These are phyloP conservation scores for Jaenimonas drosophilae DNA, from an alignment of 208 protist genomes.

Conservation along the genomic window DNA sequence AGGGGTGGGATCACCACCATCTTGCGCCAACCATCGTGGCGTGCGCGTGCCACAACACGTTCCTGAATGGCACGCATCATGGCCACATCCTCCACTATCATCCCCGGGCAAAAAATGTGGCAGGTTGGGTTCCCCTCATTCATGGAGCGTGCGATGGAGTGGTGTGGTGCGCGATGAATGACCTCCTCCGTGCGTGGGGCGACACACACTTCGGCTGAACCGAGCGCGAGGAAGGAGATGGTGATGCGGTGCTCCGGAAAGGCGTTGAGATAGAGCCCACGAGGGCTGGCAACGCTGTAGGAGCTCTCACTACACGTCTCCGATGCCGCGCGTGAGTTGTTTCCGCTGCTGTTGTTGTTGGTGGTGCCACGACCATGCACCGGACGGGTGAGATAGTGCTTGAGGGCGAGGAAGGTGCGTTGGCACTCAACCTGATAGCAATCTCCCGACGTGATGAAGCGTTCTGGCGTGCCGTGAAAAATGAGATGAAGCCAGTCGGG, in stretches of 20 bases:
- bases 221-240: conserved; percentile 7
- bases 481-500: conserved; percentile 26
- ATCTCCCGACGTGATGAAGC: conserved; percentile 11
- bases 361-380: neutral
- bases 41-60: neutral
- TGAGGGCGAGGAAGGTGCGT: conserved; percentile 19
- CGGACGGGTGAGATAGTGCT: conserved; percentile 5
- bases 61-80: neutral
- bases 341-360: neutral
- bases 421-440: conserved; percentile 20
- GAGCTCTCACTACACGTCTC: neutral
- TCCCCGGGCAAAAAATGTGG: conserved; percentile 18
- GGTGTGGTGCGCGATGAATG: neutral
- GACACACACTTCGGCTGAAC: conserved; percentile 9
- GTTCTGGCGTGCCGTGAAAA: conserved; percentile 15
- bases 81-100: conserved; percentile 11
- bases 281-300: no score
- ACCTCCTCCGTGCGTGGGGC: conserved; percentile 17
- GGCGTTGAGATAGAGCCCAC: neutral
- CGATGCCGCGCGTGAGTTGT: neutral
- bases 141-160: conserved; percentile 6
- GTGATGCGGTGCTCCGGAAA: conserved; percentile 6
- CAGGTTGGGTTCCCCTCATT: conserved; percentile 6
- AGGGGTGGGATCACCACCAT: conserved; percentile 6
- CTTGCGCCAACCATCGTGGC: neutral